phyloP scores from a whole-genome alignment of 148 eudicot genomes.

The Drosera capensis region DNA sequence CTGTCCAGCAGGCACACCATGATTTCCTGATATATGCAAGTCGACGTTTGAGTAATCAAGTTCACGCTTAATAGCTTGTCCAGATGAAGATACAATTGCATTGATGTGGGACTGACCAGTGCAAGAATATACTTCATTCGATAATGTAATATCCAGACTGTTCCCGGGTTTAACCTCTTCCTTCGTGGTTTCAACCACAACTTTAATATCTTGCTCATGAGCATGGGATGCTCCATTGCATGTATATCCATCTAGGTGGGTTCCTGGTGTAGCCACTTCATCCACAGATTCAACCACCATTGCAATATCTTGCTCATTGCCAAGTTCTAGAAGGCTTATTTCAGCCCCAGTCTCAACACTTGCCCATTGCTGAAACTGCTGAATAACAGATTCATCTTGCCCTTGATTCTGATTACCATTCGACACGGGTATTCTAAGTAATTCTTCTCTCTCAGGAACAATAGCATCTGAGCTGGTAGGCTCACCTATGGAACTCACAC shows the following conservation, averaged over 20 bases:
- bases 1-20: too few species aligned
- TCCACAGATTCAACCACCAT: conserved; percentile 8
- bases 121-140: conserved; percentile 9
- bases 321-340: conserved; percentile 1
- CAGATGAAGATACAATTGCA: conserved; percentile 12
- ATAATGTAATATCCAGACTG: conserved; percentile 4
- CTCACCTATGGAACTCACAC: too few species aligned
- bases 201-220: conserved; percentile 2
- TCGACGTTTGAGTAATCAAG: too few species aligned
- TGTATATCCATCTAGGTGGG: conserved; percentile 3
- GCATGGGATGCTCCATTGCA: conserved; percentile 8
- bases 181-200: conserved; percentile 8
- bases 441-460: too few species aligned
- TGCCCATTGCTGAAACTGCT: conserved; percentile 14
- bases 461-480: too few species aligned
- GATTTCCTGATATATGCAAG: too few species aligned
- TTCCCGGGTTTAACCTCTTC: conserved; percentile 9
- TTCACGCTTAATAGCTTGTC: conserved; percentile 9
- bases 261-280: conserved; percentile 8
- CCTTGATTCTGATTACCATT: conserved; percentile 12
- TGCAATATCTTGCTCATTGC: conserved; percentile 3
- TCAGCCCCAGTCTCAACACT: conserved; percentile 22
- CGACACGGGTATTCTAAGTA: too few species aligned
- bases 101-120: conserved; percentile 15
- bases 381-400: conserved; percentile 7